Evolutionary conservation across 805 yeast genomes (phyloP), one percentile per base, ranked within the genome.

Genomic region (Kodamaea kaohsiungensis): DNA sequence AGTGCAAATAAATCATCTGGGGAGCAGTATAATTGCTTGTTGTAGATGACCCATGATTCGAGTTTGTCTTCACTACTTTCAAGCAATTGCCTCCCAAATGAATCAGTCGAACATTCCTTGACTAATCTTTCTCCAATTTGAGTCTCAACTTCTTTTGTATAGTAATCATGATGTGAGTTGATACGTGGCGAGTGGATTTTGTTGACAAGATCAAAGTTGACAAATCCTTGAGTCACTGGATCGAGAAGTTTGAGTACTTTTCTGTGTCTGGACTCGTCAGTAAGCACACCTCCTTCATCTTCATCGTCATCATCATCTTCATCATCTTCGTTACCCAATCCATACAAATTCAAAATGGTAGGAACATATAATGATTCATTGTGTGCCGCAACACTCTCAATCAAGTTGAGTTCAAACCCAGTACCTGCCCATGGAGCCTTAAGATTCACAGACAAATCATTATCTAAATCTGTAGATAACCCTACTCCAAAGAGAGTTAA

Each of bases 1-100:
- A 95, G 75, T 2, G 97, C 96, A 67, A 83, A 95, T 0, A 91
- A 79, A 54, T 88, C 96, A 53, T 83, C 89, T 2, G 86, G 73
- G 8, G 86, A 81, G 61, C 91, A 85, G 63, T 86, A 87, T 1
- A 78, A 66, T 22, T 76, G 74, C 48, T 81, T 81, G 54, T 86
- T 83, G 58, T 77, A 77, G 53, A 72, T 63, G 7, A 85, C 65
- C 80, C 89, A 86, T 0, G 83, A 74, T n/a, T 56, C 56, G 40
- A 53, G 53, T 12, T 56, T 46, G 1, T 62, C 67, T 56, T 53
- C 25, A 15, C 61, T 62, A 53, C 25, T 53, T 56, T 12, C 61
- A 49, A 50, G 67, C 35, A 52, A 27, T 52, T 50, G 57, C 57
- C 61, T 70, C 35, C 69, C 78, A 68, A 67, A 76, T 4, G 66